Percentiles rank a stretch among this genome's conserved stretches.
Conservation (phyloP, 164 flowering plant genomes). For the Sextonia rubra region DNA sequence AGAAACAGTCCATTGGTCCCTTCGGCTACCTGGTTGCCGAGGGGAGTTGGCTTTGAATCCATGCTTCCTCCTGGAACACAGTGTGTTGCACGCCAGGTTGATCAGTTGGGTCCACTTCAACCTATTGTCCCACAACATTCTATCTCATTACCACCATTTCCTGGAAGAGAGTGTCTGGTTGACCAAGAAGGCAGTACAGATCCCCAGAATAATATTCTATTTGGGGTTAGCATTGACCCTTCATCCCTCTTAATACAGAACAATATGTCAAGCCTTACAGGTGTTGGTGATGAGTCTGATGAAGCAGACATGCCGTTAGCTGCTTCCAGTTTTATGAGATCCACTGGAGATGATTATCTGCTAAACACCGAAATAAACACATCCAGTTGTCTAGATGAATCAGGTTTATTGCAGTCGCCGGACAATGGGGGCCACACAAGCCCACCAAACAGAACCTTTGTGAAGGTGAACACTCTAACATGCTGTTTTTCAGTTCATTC, state of each 20-base stretch:
- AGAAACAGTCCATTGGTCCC: conserved; percentile 34
- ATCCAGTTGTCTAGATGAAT: conserved; percentile 70
- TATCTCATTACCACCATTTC: conserved; percentile 77
- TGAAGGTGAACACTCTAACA: conserved; percentile 49
- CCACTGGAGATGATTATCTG: conserved; percentile 49
- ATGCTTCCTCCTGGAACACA: conserved; percentile 44
- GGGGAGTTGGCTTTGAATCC: conserved; percentile 59
- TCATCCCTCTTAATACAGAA: conserved; percentile 69
- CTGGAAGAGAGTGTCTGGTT: conserved; percentile 67
- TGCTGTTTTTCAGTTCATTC: background rate
- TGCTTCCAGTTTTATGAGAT: conserved; percentile 48
- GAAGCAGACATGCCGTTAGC: conserved; percentile 51
- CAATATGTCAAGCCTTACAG: conserved; percentile 57
- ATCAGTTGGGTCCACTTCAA: conserved; percentile 50
- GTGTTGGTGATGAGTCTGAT: conserved; percentile 50
- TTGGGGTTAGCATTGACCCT: conserved; percentile 76
- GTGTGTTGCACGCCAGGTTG: conserved; percentile 44
- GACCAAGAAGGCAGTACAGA: conserved; percentile 58
- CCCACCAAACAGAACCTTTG: conserved; percentile 70
- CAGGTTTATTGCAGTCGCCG: conserved; percentile 72
- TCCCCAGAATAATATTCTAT: conserved; percentile 66
- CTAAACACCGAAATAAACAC: conserved; percentile 54
- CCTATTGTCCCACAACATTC: conserved; percentile 39
- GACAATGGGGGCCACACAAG: conserved; percentile 65
- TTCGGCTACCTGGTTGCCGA: conserved; percentile 55